Conservation (phyloP, 139 green algal species). For the Prasinococcaceae sp. region DNA sequence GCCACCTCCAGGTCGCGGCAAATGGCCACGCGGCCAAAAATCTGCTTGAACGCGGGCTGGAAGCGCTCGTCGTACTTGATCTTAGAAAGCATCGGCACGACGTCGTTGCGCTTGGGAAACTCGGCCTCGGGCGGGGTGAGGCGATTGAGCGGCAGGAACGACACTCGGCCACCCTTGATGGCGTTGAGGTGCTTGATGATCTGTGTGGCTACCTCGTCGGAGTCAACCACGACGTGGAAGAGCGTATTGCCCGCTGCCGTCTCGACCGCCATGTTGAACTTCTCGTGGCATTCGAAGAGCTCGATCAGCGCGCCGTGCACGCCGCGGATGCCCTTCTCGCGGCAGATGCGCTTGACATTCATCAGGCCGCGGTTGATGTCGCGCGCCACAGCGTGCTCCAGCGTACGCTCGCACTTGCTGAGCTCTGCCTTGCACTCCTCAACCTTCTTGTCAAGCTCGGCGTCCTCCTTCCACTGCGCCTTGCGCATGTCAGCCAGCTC, state of each 20-base stretch:
- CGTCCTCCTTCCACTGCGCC: constrained; percentile 6
- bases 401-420: constrained; percentile 1
- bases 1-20: constrained; percentile 31
- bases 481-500: background rate
- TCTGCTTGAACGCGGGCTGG: constrained; percentile 43
- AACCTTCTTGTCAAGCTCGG: constrained; percentile 2
- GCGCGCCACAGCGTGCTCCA: constrained; percentile 28
- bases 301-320: constrained; percentile 84
- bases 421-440: constrained; percentile 9
- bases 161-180: constrained; percentile 57
- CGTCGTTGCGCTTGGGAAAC: constrained; percentile 27
- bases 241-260: constrained; percentile 46
- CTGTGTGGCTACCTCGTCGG: constrained; percentile 44
- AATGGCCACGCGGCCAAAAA: constrained; percentile 27
- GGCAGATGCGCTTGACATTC: constrained; percentile 37
- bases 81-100: constrained; percentile 56
- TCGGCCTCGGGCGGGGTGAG: constrained; percentile 21
- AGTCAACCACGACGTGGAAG: constrained; percentile 76
- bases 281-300: constrained; percentile 54
- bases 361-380: constrained; percentile 51
- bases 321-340: constrained; percentile 49
- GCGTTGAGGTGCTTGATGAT: constrained; percentile 50
- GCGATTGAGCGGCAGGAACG: constrained; percentile 86
- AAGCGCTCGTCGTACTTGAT: constrained; percentile 50
- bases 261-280: constrained; percentile 73